Conservation (phyloP, 1,284 basidiomycete species). For the Puccinia coronata region DNA sequence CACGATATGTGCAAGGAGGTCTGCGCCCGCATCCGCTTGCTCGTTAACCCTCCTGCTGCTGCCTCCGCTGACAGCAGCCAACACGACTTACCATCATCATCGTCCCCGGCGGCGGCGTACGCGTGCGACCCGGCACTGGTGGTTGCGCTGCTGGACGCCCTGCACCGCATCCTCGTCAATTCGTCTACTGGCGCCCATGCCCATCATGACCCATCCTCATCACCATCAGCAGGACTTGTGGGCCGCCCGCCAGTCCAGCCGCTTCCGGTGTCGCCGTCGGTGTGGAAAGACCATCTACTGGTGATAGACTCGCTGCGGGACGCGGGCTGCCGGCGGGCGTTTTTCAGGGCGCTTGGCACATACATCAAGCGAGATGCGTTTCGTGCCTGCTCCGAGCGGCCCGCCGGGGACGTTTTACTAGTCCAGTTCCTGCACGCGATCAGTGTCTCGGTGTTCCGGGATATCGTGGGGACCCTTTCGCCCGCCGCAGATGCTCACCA, state of each 20-base stretch:
- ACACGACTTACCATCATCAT: not conserved
- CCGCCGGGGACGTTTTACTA: constrained; percentile 2
- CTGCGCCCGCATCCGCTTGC: not conserved
- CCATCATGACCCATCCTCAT: too few species aligned
- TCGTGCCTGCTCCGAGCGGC: not conserved
- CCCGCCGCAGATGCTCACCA: not conserved
- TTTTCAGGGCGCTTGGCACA: not conserved
- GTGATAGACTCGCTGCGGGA: not conserved
- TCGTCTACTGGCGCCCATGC: too few species aligned
- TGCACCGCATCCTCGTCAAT: not conserved
- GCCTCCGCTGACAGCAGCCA: too few species aligned
- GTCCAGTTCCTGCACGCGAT: constrained; percentile 12
- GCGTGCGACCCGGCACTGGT: constrained; percentile 5
- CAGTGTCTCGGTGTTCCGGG: not conserved
- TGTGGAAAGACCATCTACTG: constrained; percentile 15
- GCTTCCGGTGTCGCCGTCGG: not conserved
- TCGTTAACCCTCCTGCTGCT: not conserved
- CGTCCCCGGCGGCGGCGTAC: not conserved
- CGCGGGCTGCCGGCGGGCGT: not conserved
- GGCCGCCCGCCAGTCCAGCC: too few species aligned
- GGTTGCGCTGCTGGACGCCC: constrained; percentile 6
- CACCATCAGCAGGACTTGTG: too few species aligned
- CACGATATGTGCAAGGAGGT: constrained; percentile 28
- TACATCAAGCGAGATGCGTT: constrained; percentile 27
- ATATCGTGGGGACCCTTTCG: not conserved